Evolutionary conservation across 768 basidiomycete species (phyloP), one percentile per base, ranked within the genome.

Genomic region (Gyrodon lividus): DNA sequence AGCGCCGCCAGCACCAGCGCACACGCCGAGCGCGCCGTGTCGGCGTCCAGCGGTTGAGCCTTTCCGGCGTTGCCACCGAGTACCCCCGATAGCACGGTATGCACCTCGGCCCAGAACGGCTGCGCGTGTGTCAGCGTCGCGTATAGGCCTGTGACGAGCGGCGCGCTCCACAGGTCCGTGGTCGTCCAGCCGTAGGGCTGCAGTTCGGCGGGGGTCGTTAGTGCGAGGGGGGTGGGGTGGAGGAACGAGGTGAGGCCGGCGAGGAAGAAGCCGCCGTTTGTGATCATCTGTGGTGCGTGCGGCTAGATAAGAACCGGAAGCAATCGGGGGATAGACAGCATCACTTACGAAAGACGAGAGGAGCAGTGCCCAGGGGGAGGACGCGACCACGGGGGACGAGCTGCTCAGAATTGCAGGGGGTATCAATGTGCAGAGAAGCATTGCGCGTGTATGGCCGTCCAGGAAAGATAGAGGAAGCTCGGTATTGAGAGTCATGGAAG

Each of bases 71-170:
- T 71, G 22, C 64, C 66, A 10, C 83, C 82, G 22, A 82, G 70
- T 47, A 77, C 59, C 6, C 75, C 72, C 9, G 75, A 66, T 9
- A 86, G 58, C 16, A 83, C 61, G 5, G 64, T 54, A 56, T 87
- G 83, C 35, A 77, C 48, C 24, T 86, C 81, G 1, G 78, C 80
- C 86, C 85, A 94, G 67, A 88, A 87, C 0, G 92, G 88, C 64
- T 95, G 92, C 2, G 89, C 85, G 56, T 93, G 90, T 8, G 92
- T 93, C 46, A 94, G 77, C 51, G 84, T 79, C 47, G 92, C 84
- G 63, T 90, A 94, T 9, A 94, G 64, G 1, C 76, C 87, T 10
- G 91, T 92, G 59, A 85, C 72, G 58, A 85, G 70, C 6, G 91
- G 85, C 8, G 93, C 91, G 67, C 82, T 82, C 92, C 93, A 96